Conservation (phyloP, 2,329 filamentous ascomycete genomes). For the Alternaria gaisen region DNA sequence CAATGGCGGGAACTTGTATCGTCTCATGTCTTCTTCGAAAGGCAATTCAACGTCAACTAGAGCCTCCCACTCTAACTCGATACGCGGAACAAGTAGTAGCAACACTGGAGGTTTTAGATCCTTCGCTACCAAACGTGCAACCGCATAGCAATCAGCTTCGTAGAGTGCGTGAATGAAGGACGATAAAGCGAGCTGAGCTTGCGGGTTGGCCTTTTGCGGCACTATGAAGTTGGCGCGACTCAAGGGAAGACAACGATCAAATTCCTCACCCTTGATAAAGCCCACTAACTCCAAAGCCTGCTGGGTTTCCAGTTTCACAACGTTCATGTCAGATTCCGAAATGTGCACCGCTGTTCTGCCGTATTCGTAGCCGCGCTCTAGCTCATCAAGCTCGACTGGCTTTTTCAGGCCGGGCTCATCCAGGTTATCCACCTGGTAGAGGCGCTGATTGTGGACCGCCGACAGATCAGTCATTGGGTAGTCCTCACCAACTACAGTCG, state of each 20-base stretch:
- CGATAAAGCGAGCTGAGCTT: slow-evolving; percentile 83
- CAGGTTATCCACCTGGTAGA: slow-evolving; percentile 82
- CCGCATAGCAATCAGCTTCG: slow-evolving; percentile 84
- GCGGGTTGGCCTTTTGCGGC: slow-evolving; percentile 79
- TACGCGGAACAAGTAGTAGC: slow-evolving; percentile 79
- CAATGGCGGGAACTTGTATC: slow-evolving; percentile 90
- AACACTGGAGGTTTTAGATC: slow-evolving; percentile 81
- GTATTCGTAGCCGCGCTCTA: slow-evolving; percentile 95
- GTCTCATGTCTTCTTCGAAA: slow-evolving; percentile 89
- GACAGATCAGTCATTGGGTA: slow-evolving; percentile 60
- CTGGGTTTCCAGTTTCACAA: slow-evolving; percentile 84
- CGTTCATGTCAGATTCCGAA: slow-evolving; percentile 82
- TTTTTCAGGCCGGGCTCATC: slow-evolving; percentile 78
- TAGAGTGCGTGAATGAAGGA: slow-evolving; percentile 88
- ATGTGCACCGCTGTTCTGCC: slow-evolving; percentile 92
- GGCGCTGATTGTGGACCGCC: slow-evolving; percentile 77
- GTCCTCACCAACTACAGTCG: slow-evolving; percentile 56
- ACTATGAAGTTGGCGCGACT: slow-evolving; percentile 82
- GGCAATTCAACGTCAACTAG: slow-evolving; percentile 90
- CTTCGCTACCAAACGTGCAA: slow-evolving; percentile 86
- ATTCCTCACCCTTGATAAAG: slow-evolving; percentile 80
- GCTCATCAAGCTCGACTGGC: slow-evolving; percentile 80
- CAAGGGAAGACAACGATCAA: slow-evolving; percentile 85
- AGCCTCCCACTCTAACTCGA: slow-evolving; percentile 82
- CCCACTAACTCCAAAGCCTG: slow-evolving; percentile 84